Percentiles rank a stretch among this genome's conserved stretches.
Evolutionary conservation across 1,284 basidiomycete species (phyloP).

Genomic region (Moniliella sp.): DNA sequence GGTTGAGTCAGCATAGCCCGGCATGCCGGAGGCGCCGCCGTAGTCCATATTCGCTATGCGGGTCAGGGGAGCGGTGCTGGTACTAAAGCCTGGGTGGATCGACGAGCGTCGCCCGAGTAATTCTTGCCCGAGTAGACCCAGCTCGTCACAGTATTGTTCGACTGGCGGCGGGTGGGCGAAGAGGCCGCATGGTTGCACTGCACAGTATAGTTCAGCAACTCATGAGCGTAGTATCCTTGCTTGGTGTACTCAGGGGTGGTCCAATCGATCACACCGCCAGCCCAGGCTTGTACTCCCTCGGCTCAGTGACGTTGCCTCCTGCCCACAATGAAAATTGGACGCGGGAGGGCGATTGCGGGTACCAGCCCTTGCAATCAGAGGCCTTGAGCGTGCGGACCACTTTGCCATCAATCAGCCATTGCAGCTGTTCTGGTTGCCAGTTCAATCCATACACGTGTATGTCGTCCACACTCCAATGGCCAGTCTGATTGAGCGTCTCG

Average conservation of each 20-base stretch:
- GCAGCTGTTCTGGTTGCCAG: conserved; percentile 14
- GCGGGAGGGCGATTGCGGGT: conserved; percentile 17
- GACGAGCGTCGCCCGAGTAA: conserved; percentile 2
- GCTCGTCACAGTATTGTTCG: conserved; percentile 11
- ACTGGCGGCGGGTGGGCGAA: no score
- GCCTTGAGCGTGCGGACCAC: conserved; percentile 12
- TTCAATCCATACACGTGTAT: conserved; percentile 21
- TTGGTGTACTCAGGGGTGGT: conserved; percentile 7
- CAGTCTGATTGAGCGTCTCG: not conserved
- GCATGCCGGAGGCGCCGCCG: conserved; percentile 4
- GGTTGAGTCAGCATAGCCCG: conserved; percentile 3
- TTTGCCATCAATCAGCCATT: conserved; percentile 17
- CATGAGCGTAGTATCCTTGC: conserved; percentile 21
- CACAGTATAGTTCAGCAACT: conserved; percentile 14
- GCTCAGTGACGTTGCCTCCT: conserved; percentile 9
- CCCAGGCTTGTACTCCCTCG: conserved; percentile 12
- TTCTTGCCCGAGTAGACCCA: conserved; percentile 21
- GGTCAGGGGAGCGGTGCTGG: conserved; percentile 6
- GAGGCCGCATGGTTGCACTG: no score
- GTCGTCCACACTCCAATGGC: conserved; percentile 6
- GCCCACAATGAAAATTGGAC: conserved; percentile 21
- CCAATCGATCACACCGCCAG: conserved; percentile 18
- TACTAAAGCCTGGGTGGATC: conserved; percentile 7
- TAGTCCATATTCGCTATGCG: conserved; percentile 3
- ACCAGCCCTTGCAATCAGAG: conserved; percentile 5